These are phyloP conservation scores for Stagonosporopsis chrysanthemi DNA, from an alignment of 2,329 filamentous ascomycete genomes.

Conservation along the genomic window DNA sequence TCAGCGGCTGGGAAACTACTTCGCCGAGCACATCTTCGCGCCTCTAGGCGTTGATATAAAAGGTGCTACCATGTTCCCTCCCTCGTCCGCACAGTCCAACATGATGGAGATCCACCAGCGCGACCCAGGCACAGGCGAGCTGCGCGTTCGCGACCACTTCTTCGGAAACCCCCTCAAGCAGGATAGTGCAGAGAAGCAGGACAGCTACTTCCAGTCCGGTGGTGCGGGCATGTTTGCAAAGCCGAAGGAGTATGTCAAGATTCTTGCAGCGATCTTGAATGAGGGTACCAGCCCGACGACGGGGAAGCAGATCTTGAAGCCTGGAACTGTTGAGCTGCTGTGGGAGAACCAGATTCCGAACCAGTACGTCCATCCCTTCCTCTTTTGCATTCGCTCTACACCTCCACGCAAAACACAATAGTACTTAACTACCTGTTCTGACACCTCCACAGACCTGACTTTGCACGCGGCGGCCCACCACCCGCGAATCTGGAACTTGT, in stretches of 20 bases:
- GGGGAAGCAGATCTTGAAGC: slow-evolving; percentile 61
- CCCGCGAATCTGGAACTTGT: slow-evolving; percentile 60
- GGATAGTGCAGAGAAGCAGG: slow-evolving; percentile 54
- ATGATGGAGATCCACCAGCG: slow-evolving; percentile 66
- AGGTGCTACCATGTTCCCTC: slow-evolving; percentile 66
- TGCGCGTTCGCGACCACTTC: slow-evolving; percentile 58
- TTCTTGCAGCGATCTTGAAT: slow-evolving; percentile 70
- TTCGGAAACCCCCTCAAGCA: slow-evolving; percentile 57
- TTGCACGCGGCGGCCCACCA: slow-evolving; percentile 53
- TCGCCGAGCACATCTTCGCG: slow-evolving; percentile 56
- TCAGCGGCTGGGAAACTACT: slow-evolving; percentile 54
- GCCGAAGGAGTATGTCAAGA: slow-evolving; percentile 66
- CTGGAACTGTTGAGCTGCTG: slow-evolving; percentile 68
- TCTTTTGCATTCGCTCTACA: neutral
- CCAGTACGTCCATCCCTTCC: slow-evolving; percentile 25
- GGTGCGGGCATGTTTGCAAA: slow-evolving; percentile 68
- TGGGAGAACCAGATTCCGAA: slow-evolving; percentile 69
- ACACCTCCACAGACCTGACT: slow-evolving; percentile 54
- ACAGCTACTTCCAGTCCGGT: slow-evolving; percentile 63
- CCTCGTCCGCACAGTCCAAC: slow-evolving; percentile 60
- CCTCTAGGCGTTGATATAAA: slow-evolving; percentile 53
- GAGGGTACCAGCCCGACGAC: slow-evolving; percentile 67
- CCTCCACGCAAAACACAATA: no score
- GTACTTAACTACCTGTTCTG: no score
- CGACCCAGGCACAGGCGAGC: slow-evolving; percentile 49